Percentiles rank a stretch among this genome's conserved stretches.
These are phyloP conservation scores for Limnanthes douglasii DNA, from an alignment of 345 rosid genomes.

Conservation along the genomic window DNA sequence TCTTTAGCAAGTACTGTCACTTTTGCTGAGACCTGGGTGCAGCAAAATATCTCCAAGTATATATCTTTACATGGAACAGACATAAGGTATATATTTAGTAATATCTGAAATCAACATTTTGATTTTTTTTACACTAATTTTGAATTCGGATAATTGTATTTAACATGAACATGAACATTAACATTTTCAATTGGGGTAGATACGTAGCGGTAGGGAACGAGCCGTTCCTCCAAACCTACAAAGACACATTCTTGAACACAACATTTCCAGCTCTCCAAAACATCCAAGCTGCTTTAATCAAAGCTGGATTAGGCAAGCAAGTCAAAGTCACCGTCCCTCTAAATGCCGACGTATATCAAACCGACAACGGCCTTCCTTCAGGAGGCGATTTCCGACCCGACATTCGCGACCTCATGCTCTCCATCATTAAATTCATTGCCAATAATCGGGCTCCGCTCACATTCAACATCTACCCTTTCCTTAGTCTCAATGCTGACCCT, in stretches of 20 bases:
- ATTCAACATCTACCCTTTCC: constrained; percentile 87
- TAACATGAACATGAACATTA: constrained; percentile 2
- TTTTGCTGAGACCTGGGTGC: constrained; percentile 54
- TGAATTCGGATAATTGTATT: neutral
- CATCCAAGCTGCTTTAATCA: constrained; percentile 73
- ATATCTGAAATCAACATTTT: neutral
- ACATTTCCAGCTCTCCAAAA: constrained; percentile 81
- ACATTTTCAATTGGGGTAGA: constrained; percentile 16
- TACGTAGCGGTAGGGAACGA: constrained; percentile 86
- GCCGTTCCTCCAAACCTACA: constrained; percentile 62
- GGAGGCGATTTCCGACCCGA: constrained; percentile 63
- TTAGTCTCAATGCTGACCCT: constrained; percentile 63
- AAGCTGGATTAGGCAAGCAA: constrained; percentile 62
- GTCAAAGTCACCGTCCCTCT: constrained; percentile 72
- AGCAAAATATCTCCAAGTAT: constrained; percentile 49
- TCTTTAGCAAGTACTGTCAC: constrained; percentile 41
- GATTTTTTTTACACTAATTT: neutral
- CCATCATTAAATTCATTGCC: constrained; percentile 44
- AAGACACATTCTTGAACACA: constrained; percentile 31
- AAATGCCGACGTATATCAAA: constrained; percentile 76
- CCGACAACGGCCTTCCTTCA: constrained; percentile 48
- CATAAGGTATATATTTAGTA: constrained; percentile 29
- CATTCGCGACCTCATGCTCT: constrained; percentile 42
- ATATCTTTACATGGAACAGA: constrained; percentile 47
- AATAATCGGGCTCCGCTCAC: constrained; percentile 44